These are phyloP conservation scores for Trichopus zeylanicus DNA, from an alignment of 116 monocot genomes.

Conservation along the genomic window DNA sequence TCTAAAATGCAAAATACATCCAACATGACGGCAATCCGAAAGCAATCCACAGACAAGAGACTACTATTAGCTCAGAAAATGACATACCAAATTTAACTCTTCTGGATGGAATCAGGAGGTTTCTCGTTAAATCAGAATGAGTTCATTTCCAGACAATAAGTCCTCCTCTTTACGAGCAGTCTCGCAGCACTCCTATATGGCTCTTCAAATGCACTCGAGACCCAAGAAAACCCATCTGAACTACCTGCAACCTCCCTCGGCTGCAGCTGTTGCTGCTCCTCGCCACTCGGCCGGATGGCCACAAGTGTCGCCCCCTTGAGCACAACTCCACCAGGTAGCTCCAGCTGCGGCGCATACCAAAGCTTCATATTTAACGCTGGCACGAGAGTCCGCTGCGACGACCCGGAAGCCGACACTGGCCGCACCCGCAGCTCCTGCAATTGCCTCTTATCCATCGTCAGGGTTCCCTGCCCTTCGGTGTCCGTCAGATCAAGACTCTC, in stretches of 20 bases:
- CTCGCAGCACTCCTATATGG: slow-evolving; percentile 57
- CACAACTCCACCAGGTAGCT: slow-evolving; percentile 51
- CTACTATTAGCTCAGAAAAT: no score
- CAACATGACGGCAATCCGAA: no score
- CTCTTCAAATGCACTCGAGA: slow-evolving; percentile 69
- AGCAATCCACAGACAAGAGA: no score
- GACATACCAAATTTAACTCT: no score
- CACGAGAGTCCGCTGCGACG: slow-evolving; percentile 57
- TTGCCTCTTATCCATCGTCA: slow-evolving; percentile 55
- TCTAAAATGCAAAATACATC: no score
- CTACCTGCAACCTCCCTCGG: slow-evolving; percentile 1
- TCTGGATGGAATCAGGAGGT: no score
- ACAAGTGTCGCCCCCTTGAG: slow-evolving; percentile 70
- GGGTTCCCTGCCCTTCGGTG: slow-evolving; percentile 64
- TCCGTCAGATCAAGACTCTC: slow-evolving; percentile 59
- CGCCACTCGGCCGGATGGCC: slow-evolving; percentile 56
- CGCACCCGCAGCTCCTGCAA: slow-evolving; percentile 47
- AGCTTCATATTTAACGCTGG: slow-evolving; percentile 76
- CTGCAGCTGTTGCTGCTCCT: neutral
- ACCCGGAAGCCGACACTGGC: slow-evolving; percentile 49
- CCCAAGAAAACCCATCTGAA: slow-evolving; percentile 18
- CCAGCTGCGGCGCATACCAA: slow-evolving; percentile 59
- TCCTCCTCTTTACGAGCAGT: slow-evolving; percentile 61
- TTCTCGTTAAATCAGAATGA: slow-evolving; percentile 79
- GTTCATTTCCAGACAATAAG: slow-evolving; percentile 84